Evolutionary conservation across 352 stramenopile genomes (phyloP).

Genomic region (Peronospora belbahrii): DNA sequence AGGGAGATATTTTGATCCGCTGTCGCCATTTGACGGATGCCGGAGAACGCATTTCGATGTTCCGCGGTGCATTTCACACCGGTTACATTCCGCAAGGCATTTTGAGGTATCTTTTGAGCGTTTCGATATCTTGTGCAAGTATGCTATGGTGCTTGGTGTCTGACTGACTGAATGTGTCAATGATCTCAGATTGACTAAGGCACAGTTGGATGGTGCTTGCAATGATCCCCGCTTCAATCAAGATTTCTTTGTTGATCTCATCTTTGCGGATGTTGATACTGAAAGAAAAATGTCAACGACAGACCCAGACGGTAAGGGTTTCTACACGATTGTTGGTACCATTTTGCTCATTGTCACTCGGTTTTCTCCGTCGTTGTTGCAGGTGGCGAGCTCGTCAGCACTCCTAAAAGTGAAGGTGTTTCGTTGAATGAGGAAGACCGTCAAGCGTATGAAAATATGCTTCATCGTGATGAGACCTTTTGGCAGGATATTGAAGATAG

Average conservation of each 20-base stretch:
- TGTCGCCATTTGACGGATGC: conserved; percentile 91
- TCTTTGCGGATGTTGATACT: conserved; percentile 91
- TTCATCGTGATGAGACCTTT: conserved; percentile 80
- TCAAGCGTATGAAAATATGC: conserved; percentile 84
- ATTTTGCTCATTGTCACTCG: background rate
- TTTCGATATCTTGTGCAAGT: background rate
- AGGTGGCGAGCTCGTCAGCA: conserved; percentile 11
- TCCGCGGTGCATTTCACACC: conserved; percentile 97
- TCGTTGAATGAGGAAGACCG: conserved; percentile 71
- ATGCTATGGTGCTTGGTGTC: background rate
- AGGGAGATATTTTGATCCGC: conserved; percentile 94
- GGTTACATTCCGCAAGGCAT: conserved; percentile 95
- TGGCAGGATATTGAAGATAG: conserved; percentile 80
- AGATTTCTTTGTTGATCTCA: conserved; percentile 95
- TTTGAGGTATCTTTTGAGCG: conserved; percentile 50
- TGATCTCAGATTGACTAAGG: conserved; percentile 86
- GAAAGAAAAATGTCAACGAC: conserved; percentile 32
- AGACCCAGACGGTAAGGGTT: conserved; percentile 10
- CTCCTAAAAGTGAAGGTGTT: conserved; percentile 60
- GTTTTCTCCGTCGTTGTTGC: background rate
- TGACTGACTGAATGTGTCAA: background rate
- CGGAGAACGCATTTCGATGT: conserved; percentile 92
- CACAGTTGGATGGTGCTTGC: conserved; percentile 93
- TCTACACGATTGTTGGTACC: background rate
- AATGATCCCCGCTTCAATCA: conserved; percentile 89